Evolutionary conservation across 768 basidiomycete genomes (phyloP).

Genomic region (Ephemerocybe angulata): DNA sequence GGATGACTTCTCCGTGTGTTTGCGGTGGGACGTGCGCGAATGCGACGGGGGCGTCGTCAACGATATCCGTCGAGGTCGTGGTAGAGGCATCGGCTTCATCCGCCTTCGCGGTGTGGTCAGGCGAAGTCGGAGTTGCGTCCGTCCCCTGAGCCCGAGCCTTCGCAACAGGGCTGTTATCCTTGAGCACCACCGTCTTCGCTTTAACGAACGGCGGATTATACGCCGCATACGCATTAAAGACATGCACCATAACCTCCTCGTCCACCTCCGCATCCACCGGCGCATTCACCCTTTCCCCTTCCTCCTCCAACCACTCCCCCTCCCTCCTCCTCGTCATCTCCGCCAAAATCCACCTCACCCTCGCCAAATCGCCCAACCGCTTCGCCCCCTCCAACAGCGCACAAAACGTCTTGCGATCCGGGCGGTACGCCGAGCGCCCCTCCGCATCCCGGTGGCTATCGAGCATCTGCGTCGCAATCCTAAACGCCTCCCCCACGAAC

Average conservation of each 20-base stretch:
- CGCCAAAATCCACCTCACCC: slow-evolving; percentile 87
- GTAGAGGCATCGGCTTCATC: slow-evolving; percentile 1
- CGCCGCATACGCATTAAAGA: slow-evolving; percentile 85
- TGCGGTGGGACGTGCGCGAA: slow-evolving; percentile 68
- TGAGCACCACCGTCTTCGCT: slow-evolving; percentile 40
- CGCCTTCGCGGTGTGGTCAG: neutral
- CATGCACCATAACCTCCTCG: slow-evolving; percentile 71
- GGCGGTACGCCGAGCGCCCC: slow-evolving; percentile 52
- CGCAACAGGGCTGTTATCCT: slow-evolving; percentile 10
- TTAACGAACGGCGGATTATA: slow-evolving; percentile 71
- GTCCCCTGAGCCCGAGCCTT: neutral
- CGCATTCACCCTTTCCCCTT: slow-evolving; percentile 18
- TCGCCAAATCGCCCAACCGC: slow-evolving; percentile 74
- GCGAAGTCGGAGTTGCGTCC: neutral
- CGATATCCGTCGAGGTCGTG: neutral
- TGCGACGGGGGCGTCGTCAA: slow-evolving; percentile 16
- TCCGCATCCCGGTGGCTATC: slow-evolving; percentile 68
- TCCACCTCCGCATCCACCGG: slow-evolving; percentile 38
- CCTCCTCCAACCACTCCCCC: too few species aligned
- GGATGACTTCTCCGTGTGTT: slow-evolving; percentile 64
- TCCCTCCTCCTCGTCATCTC: slow-evolving; percentile 59
- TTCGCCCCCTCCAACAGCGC: slow-evolving; percentile 91
- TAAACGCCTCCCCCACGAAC: slow-evolving; percentile 79
- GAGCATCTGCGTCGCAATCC: slow-evolving; percentile 84
- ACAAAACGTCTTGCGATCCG: slow-evolving; percentile 67